Conservation (phyloP, 257 asterid genomes). For the Lantana camara region DNA sequence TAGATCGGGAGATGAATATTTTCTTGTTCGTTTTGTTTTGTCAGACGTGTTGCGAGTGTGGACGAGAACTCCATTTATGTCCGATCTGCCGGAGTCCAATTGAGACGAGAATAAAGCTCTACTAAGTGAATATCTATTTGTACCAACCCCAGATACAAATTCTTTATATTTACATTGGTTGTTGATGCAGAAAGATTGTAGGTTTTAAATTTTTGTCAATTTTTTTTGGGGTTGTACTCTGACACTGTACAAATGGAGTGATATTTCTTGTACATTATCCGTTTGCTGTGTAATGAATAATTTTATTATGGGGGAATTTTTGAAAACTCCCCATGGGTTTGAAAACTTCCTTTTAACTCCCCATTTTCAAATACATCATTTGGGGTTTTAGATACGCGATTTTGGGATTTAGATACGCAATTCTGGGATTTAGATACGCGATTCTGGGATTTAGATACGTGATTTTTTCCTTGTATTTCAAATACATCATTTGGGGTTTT, state of each 20-base stretch:
- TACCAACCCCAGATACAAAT: slow-evolving; percentile 25
- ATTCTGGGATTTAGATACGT: no score
- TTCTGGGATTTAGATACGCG: no score
- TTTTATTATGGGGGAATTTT: no score
- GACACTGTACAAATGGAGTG: slow-evolving; percentile 20
- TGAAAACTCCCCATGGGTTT: no score
- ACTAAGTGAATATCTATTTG: slow-evolving; percentile 31
- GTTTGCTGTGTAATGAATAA: no score
- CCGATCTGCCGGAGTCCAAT: slow-evolving; percentile 81
- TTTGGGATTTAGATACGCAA: no score
- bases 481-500: no score
- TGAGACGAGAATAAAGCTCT: slow-evolving; percentile 84
- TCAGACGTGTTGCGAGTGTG: slow-evolving; percentile 85
- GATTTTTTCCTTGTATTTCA: no score
- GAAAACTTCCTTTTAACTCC: no score
- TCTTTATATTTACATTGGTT: slow-evolving; percentile 34
- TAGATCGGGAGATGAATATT: neutral
- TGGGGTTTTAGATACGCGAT: no score
- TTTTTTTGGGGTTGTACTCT: neutral
- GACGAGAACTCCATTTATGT: slow-evolving; percentile 64
- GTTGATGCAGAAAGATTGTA: slow-evolving; percentile 6
- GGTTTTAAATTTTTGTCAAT: neutral
- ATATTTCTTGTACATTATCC: neutral
- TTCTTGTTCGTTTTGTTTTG: neutral
- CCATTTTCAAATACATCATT: no score